Evolutionary conservation across 495 filamentous ascomycete genomes (phyloP).

Genomic region (Tuber indicum): DNA sequence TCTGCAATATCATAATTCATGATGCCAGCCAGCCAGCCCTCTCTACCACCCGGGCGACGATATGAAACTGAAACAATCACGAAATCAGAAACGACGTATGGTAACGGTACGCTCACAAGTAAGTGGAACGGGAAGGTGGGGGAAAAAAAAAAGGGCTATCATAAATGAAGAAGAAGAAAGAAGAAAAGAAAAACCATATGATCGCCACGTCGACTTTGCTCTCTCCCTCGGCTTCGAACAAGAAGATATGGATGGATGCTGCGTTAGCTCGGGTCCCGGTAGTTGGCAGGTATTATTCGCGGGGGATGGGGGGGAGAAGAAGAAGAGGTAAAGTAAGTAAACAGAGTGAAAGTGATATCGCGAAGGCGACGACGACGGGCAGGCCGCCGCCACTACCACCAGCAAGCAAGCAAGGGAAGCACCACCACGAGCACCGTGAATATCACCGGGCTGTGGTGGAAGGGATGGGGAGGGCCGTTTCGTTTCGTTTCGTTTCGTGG

Average conservation of each 20-base stretch:
- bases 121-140: too few relatives aligned
- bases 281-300: background rate
- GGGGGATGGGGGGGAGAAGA: background rate
- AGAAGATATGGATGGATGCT: background rate
- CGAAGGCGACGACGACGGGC: background rate
- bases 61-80: too few relatives aligned
- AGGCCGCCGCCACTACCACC: background rate
- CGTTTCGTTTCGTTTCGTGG: background rate
- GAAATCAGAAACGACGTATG: too few relatives aligned
- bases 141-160: too few relatives aligned
- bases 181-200: background rate
- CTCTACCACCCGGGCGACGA: too few relatives aligned
- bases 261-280: background rate
- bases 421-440: background rate
- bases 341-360: background rate
- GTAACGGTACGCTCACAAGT: too few relatives aligned
- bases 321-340: background rate
- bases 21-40: too few relatives aligned
- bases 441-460: background rate
- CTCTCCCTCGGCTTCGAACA: too few relatives aligned
- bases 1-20: too few relatives aligned
- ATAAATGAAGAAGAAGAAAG: background rate
- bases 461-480: background rate
- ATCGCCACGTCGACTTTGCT: background rate
- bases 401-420: too few relatives aligned